Evolutionary conservation across 768 basidiomycete species (phyloP).

Genomic region (Crassisporium funariophilum): DNA sequence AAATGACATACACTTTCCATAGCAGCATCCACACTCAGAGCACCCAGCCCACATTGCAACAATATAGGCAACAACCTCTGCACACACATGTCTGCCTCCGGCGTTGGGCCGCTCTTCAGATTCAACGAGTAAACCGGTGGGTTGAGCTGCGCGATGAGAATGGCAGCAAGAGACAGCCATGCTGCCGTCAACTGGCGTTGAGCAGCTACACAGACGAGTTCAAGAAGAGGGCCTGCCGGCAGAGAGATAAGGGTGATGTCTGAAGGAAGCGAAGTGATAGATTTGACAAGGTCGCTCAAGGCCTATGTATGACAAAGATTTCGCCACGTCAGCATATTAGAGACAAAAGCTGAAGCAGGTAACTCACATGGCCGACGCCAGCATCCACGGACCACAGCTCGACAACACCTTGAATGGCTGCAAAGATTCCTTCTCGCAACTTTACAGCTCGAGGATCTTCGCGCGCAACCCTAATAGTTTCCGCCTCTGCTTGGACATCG

Average conservation of each 20-base stretch:
- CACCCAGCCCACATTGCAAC: constrained; percentile 55
- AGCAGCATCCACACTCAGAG: constrained; percentile 56
- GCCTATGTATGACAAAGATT: constrained; percentile 44
- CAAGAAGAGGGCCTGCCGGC: constrained; percentile 79
- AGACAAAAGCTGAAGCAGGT: constrained; percentile 1
- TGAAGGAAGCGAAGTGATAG: constrained; percentile 78
- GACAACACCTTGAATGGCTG: constrained; percentile 58
- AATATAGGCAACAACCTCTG: constrained; percentile 56
- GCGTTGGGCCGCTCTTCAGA: constrained; percentile 52
- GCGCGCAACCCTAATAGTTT: constrained; percentile 59
- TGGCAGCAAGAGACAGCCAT: constrained; percentile 84
- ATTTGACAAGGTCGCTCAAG: constrained; percentile 81
- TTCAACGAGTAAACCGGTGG: constrained; percentile 59
- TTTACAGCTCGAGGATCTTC: constrained; percentile 63
- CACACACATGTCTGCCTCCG: constrained; percentile 60
- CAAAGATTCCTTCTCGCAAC: constrained; percentile 68
- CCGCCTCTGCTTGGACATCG: constrained; percentile 51
- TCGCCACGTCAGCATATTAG: neutral
- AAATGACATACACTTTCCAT: constrained; percentile 65
- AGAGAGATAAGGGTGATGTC: constrained; percentile 81
- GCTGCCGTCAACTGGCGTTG: constrained; percentile 74
- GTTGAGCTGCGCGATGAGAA: constrained; percentile 81
- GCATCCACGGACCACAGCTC: constrained; percentile 82
- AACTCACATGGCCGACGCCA: constrained; percentile 72
- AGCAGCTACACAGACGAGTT: constrained; percentile 71